phyloP scores from a whole-genome alignment of 1,284 basidiomycete species.

The Hemileia vastatrix region DNA sequence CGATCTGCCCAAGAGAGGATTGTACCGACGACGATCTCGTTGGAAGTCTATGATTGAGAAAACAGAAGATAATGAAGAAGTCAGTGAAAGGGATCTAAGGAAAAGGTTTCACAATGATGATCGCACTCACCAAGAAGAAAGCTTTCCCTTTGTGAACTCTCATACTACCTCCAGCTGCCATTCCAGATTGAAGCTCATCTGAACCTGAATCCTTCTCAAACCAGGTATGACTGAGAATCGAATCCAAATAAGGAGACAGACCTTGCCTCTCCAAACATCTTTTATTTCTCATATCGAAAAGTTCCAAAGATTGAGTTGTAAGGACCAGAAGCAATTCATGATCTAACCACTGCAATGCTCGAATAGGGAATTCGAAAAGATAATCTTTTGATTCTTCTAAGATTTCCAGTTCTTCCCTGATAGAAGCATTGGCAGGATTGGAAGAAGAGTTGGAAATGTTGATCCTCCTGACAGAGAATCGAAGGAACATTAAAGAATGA shows the following conservation, averaged over 20 bases:
- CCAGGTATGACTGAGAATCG: too few species aligned
- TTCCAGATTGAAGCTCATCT: background rate
- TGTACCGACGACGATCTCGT: conserved; percentile 67
- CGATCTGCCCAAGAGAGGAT: conserved; percentile 91
- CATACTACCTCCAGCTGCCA: conserved; percentile 50
- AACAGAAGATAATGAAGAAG: background rate
- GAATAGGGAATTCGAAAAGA: conserved; percentile 42
- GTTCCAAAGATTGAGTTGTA: conserved; percentile 55
- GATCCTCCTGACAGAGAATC: too few species aligned
- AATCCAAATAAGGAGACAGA: conserved; percentile 38
- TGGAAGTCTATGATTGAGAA: conserved; percentile 38
- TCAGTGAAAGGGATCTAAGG: background rate
- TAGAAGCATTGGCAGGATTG: too few species aligned
- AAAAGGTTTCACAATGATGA: background rate
- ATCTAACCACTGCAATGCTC: conserved; percentile 49
- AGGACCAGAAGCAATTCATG: conserved; percentile 49
- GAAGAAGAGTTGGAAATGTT: too few species aligned
- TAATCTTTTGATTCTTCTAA: conserved; percentile 42
- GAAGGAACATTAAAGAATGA: too few species aligned
- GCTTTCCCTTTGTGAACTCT: conserved; percentile 77
- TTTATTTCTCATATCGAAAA: conserved; percentile 57
- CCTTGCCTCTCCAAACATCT: conserved; percentile 41
- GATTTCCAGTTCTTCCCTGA: conserved; percentile 29
- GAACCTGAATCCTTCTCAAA: too few species aligned
- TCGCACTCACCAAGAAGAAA: conserved; percentile 74